phyloP scores from a whole-genome alignment of 2,329 filamentous ascomycete genomes.

The Curvularia sp. region DNA sequence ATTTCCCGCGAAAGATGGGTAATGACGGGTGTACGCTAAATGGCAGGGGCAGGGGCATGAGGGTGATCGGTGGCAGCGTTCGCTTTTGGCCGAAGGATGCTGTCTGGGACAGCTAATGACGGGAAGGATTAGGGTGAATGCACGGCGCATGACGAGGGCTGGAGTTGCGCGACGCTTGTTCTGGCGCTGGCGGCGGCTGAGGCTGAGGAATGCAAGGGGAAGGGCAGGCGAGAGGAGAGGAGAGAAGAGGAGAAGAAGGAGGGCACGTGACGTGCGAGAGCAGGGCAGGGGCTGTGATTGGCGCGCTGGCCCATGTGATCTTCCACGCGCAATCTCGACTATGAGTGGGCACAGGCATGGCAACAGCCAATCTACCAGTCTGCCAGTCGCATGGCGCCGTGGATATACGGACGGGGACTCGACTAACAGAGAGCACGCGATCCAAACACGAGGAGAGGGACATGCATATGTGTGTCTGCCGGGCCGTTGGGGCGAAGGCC shows the following conservation, averaged over 20 bases:
- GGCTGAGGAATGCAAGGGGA: neutral
- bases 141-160: conserved; percentile 16
- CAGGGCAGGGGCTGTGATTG: neutral
- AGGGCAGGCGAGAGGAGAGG: neutral
- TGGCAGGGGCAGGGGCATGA: conserved; percentile 13
- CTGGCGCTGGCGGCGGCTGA: neutral
- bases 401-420: neutral
- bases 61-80: conserved; percentile 4
- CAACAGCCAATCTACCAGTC: conserved; percentile 13
- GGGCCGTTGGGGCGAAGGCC: neutral
- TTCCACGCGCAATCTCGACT: conserved; percentile 4
- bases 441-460: neutral
- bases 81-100: conserved; percentile 9
- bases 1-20: conserved; percentile 9
- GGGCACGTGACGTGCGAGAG: neutral
- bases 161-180: neutral
- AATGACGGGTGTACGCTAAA: conserved; percentile 11
- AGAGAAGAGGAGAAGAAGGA: neutral
- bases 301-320: neutral
- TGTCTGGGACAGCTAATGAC: conserved; percentile 7
- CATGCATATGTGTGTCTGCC: neutral
- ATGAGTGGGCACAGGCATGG: conserved; percentile 9
- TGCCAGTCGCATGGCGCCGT: neutral
- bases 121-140: conserved; percentile 11
- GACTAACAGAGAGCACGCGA: neutral